Conservation (phyloP, 768 basidiomycete species). For the Brasilioporus rufonigricans region DNA sequence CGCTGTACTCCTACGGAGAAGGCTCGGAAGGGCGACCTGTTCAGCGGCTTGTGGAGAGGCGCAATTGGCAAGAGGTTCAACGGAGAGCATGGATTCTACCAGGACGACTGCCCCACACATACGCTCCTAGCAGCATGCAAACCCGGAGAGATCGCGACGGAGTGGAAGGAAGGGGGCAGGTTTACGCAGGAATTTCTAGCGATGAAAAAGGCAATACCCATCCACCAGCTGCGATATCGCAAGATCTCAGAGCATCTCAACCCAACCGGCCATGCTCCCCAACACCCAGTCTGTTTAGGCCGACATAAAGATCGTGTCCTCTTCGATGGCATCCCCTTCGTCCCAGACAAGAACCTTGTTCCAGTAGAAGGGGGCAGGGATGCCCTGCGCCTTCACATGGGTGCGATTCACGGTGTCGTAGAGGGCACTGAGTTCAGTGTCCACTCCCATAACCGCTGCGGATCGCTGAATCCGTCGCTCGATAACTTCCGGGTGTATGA, state of each 20-base stretch:
- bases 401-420: constrained; percentile 61
- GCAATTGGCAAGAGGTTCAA: constrained; percentile 38
- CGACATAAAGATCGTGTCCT: constrained; percentile 45
- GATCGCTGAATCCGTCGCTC: constrained; percentile 54
- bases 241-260: constrained; percentile 46
- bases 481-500: constrained; percentile 50
- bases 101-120: constrained; percentile 41
- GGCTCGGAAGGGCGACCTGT: constrained; percentile 52
- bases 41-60: constrained; percentile 52
- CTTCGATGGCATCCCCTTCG: constrained; percentile 58
- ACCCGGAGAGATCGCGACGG: constrained; percentile 52
- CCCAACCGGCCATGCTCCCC: constrained; percentile 34
- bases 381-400: constrained; percentile 50
- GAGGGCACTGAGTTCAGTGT: constrained; percentile 61
- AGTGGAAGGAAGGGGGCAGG: constrained; percentile 60
- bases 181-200: constrained; percentile 59
- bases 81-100: constrained; percentile 45
- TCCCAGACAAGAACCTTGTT: constrained; percentile 46
- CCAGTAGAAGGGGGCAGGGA: constrained; percentile 41
- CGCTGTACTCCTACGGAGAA: constrained; percentile 64
- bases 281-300: constrained; percentile 53
- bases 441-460: constrained; percentile 59
- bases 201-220: constrained; percentile 41
- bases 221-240: constrained; percentile 53
- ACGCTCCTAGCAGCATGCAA: constrained; percentile 57